Evolutionary conservation across 2,329 filamentous ascomycete species (phyloP).

Genomic region (Arthrocladium fulminans): DNA sequence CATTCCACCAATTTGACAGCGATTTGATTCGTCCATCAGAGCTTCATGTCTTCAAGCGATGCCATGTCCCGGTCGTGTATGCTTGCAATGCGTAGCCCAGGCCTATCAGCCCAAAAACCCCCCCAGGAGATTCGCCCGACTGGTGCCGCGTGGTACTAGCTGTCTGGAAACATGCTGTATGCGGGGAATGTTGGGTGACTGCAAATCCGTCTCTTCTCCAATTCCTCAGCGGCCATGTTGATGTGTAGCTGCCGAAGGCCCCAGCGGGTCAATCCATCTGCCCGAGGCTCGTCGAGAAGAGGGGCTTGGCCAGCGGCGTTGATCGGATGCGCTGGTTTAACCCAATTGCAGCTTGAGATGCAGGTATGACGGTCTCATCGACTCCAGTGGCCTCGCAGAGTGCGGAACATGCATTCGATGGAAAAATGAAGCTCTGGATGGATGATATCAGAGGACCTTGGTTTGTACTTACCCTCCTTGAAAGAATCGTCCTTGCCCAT

Average conservation of each 20-base stretch:
- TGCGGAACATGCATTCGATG: not conserved
- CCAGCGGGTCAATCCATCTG: not conserved
- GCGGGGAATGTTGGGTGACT: too few species aligned
- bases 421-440: not conserved
- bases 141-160: too few species aligned
- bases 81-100: not conserved
- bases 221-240: not conserved
- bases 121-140: not conserved
- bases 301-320: not conserved
- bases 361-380: not conserved
- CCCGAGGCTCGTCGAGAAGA: too few species aligned
- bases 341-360: not conserved
- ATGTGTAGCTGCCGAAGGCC: not conserved
- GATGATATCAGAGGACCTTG: slow-evolving; percentile 4
- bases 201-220: not conserved
- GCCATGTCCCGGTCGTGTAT: not conserved
- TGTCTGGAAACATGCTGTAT: too few species aligned
- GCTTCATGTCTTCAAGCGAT: not conserved
- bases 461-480: slow-evolving; percentile 18
- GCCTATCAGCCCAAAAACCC: not conserved
- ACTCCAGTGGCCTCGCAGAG: not conserved
- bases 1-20: not conserved
- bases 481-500: slow-evolving; percentile 23
- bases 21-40: not conserved
- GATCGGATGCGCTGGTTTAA: not conserved